Evolutionary conservation across 169 alveolate species (phyloP), one percentile per base, ranked within the genome.

Genomic region (Cystoisospora suis): DNA sequence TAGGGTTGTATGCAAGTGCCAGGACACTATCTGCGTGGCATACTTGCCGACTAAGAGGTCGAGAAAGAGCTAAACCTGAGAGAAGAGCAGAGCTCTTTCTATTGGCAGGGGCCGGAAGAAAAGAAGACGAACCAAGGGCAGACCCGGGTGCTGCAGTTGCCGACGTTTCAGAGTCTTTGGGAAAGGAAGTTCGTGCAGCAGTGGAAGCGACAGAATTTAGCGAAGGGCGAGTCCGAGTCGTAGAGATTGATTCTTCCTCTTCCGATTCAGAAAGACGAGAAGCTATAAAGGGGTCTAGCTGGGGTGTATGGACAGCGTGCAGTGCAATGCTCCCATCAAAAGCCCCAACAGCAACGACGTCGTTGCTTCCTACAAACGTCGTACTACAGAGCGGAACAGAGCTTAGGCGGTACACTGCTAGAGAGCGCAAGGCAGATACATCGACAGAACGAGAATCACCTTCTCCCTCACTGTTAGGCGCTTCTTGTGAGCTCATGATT

Each of bases 11-110:
- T 72, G 40, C 42, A 9, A 90, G 75, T 15, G 88, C 29, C 61
- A 77, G 38, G 5, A 90, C 93, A 58, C 88, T 79, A 45, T 90
- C 93, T 5, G 90, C 90, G 49, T 86, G 90, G n/a, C 87, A 86
- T 36, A 70, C 32, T 2, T 90, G 93, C 32, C 86, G 56, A 7
- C 77, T 75, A n/a, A 47, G 53, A 4, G 86, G 75, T 1, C 79
- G 86, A 58, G 40, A 45, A 44, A 45, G 86, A 42, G n/a, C 53
- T 29, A 42, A 38, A 61, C 75, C 38, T 9, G 56, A 72, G 79
- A 70, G 32, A 20, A 29, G 0, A 59, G 45, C 3, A 87, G 45
- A 0, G 53, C 38, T n/a, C n/a, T n/a, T n/a, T n/a, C n/a, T n/a
- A n/a, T n/a, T n/a, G n/a, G n/a, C n/a, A n/a, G n/a, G n/a, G n/a